phyloP scores from a whole-genome alignment of 164 flowering plant genomes.

The Nelumbo lutea region DNA sequence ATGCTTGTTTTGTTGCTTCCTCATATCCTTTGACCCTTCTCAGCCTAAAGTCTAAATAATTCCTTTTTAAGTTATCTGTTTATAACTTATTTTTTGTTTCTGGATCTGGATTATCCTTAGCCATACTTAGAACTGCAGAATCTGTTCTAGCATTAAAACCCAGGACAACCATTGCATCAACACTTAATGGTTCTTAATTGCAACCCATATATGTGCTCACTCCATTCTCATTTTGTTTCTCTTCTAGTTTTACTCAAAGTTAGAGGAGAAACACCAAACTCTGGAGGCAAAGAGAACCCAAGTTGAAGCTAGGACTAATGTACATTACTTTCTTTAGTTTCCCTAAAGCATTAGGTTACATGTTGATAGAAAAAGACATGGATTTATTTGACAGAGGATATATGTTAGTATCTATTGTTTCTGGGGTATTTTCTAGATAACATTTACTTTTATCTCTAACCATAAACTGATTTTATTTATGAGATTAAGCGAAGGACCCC shows the following conservation, averaged over 20 bases:
- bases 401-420: too few species aligned
- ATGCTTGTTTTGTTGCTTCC: conserved; percentile 68
- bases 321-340: conserved; percentile 12
- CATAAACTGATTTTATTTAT: too few species aligned
- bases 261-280: conserved; percentile 84
- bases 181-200: conserved; percentile 31
- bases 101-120: conserved; percentile 31
- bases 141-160: conserved; percentile 46
- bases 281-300: conserved; percentile 66
- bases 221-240: background rate
- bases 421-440: too few species aligned
- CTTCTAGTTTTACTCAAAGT: conserved; percentile 60
- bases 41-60: background rate
- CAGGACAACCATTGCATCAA: conserved; percentile 53
- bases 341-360: background rate
- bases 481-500: too few species aligned
- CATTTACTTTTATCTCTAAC: too few species aligned
- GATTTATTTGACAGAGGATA: too few species aligned
- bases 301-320: conserved; percentile 79
- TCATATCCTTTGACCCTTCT: conserved; percentile 61
- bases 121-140: conserved; percentile 48
- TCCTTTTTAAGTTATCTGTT: background rate
- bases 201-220: background rate
- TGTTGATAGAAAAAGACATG: too few species aligned
- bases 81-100: background rate